These are phyloP conservation scores for Ramicandelaber brevisporus DNA, from an alignment of 192 early-diverging fungal genomes.

Conservation along the genomic window DNA sequence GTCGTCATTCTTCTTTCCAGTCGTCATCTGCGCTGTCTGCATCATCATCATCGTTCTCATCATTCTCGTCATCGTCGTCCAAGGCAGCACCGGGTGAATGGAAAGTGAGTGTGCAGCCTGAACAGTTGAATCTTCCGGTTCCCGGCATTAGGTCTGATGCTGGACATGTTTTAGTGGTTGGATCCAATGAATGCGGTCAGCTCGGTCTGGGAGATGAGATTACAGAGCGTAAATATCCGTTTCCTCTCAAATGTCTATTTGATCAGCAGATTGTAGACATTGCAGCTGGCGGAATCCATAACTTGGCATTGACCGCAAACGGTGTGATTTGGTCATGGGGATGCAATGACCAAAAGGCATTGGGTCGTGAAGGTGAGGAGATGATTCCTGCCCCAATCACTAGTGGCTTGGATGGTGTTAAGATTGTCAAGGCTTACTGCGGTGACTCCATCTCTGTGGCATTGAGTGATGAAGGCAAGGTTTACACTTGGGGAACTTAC, in stretches of 20 bases:
- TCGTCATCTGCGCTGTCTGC: too few relatives aligned
- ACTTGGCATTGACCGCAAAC: conserved; percentile 38
- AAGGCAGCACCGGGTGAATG: too few relatives aligned
- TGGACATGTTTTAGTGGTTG: conserved; percentile 58
- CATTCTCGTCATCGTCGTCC: too few relatives aligned
- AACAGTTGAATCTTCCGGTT: conserved; percentile 2
- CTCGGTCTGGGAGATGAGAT: conserved; percentile 71
- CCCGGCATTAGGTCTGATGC: conserved; percentile 5
- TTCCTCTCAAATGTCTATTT: conserved; percentile 30
- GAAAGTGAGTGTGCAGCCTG: too few relatives aligned
- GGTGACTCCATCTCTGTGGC: conserved; percentile 68
- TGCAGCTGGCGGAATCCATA: conserved; percentile 69
- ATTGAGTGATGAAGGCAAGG: conserved; percentile 41
- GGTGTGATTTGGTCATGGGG: conserved; percentile 84
- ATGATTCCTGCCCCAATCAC: conserved; percentile 49
- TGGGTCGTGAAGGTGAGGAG: conserved; percentile 39
- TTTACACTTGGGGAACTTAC: conserved; percentile 76
- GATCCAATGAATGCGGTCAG: conserved; percentile 74
- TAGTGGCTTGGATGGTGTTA: conserved; percentile 43
- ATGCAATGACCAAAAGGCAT: conserved; percentile 75
- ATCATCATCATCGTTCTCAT: too few relatives aligned
- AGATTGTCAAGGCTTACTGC: conserved; percentile 50
- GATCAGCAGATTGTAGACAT: conserved; percentile 53
- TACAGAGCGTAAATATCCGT: conserved; percentile 54
- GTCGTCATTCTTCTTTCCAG: too few relatives aligned